Base-by-base conservation (phyloP, 352 stramenopile species). In the Phytophthora meadii region DNA sequence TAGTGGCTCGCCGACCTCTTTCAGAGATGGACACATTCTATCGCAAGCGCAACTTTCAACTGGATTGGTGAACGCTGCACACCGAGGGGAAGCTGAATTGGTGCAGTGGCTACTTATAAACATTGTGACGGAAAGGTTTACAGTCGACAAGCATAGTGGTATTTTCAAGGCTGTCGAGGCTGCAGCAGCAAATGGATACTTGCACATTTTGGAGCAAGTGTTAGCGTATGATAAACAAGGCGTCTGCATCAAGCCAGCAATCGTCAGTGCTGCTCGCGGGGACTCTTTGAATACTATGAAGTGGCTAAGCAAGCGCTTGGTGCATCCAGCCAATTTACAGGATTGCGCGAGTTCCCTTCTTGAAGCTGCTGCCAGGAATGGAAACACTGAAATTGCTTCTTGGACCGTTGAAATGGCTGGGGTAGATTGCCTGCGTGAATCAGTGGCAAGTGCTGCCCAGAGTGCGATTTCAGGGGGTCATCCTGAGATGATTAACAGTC, bases 11-110 rank as follows among this genome's bases (percentile, higher is more conserved):
- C 7, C 59, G 41, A n/a, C 65, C 65, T 28, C 58, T 69, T 45
- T 49, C 36, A 28, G 50, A 44, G 14, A 71, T 77, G 49, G 65
- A 77, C 39, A 51, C 50, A 15, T 77, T 77, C 52, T 70, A 77
- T 49, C 65, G 60, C 9, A 54, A 44, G 69, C 58, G 11, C 68
- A 76, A 27, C 42, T 70, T 47, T 63, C 68, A 25, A 30, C 30
- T 3, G 68, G 57, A n/a, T 39, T 76, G 24, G 49, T 56, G 4
- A 61, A 63, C 59, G 63, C 68, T 49, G 57, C 53, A 0, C 11
- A 46, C 25, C 47, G 58, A 1, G 63, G 63, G 17, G 52, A 76
- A 19, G 8, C 30, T 5, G 42, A 63, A 27, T 40, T 76, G 27
- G 51, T 70, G 24, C 9, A 41, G n/a, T 73, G 68, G 63, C 10